Evolutionary conservation across 768 basidiomycete genomes (phyloP), one percentile per base, ranked within the genome.

Genomic region (Rhodocollybia butyracea): DNA sequence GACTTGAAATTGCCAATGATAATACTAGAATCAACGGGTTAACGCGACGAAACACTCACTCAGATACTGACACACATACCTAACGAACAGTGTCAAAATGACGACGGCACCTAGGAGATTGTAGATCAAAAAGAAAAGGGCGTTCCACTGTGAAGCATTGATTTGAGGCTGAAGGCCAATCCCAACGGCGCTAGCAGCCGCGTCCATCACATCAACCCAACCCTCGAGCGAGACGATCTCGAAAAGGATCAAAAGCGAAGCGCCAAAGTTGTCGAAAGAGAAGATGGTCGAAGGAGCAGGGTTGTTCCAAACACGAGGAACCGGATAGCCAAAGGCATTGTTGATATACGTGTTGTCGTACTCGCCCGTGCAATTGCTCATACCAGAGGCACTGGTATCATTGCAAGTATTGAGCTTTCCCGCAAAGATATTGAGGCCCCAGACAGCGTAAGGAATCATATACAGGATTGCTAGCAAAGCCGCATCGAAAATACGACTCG

Each of bases 211-310:
- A 65, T 95, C 92, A n/a, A 91, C 81, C 96, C 95, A 98, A 2
- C 96, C 96, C 71, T 96, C 94, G 46, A 97, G 73, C 0, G 94
- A 96, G 22, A 98, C 92, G 60, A 96, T 94, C 71, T 98, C 96
- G 63, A 97, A 98, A 1, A 98, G 79, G 64, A 98, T 97, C 51
- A 98, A 79, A 38, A 98, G 74, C 0, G 92, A 88, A 3, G 86
- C 73, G 6, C 82, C 77, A 71, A 98, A 98, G 13, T 76, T 83
- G 70, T 98, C 96, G 65, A 98, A 98, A 2, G 87, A 89, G 73
- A 94, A 98, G 1, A 79, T 79, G 1, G 90, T 92, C 19, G 87
- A 88, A 5, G 87, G 87, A 0, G 84, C 81, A 7, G 96, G 93
- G 60, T 92, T 88, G 55, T 83, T 77, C 96, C 96, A 98, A n/a